These are phyloP conservation scores for Talinum fruticosum DNA, from an alignment of 148 eudicot genomes.

Conservation along the genomic window DNA sequence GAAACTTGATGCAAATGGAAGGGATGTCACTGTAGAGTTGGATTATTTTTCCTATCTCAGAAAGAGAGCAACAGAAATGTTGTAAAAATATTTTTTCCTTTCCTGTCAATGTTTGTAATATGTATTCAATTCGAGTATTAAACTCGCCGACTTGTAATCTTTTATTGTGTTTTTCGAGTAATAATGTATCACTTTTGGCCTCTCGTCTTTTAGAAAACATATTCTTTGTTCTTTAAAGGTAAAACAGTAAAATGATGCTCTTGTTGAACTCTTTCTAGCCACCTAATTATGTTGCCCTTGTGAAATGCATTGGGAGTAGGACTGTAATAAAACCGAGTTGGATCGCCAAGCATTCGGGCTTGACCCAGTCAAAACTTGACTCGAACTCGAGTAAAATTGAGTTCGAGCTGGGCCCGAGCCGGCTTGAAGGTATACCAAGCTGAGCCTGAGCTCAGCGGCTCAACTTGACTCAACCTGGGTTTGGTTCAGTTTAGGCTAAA, in stretches of 20 bases:
- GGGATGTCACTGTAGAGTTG: conserved; percentile 37
- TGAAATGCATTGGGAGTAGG: no score
- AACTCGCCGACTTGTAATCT: conserved; percentile 22
- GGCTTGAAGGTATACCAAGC: no score
- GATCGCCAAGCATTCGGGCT: no score
- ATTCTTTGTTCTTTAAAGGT: not conserved
- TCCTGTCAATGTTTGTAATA: conserved; percentile 7
- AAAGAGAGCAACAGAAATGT: conserved; percentile 26
- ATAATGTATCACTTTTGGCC: conserved; percentile 13
- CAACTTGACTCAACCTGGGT: no score
- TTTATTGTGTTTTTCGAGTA: conserved; percentile 25
- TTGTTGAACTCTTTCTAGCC: not conserved
- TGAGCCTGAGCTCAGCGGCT: no score
- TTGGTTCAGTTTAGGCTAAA: no score
- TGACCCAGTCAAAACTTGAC: no score
- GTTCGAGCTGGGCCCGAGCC: no score
- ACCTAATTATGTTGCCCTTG: not conserved
- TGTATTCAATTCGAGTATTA: conserved; percentile 21
- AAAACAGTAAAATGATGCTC: no score
- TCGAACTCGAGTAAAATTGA: no score
- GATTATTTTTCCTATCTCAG: conserved; percentile 31
- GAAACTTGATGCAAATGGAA: conserved; percentile 17
- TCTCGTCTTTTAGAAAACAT: not conserved
- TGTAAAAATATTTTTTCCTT: conserved; percentile 18
- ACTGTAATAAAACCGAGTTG: no score